A percentile compares a stretch with the other conserved stretches of the same genome.
phyloP scores from a whole-genome alignment of 148 eudicot genomes.

The Spergularia marina region DNA sequence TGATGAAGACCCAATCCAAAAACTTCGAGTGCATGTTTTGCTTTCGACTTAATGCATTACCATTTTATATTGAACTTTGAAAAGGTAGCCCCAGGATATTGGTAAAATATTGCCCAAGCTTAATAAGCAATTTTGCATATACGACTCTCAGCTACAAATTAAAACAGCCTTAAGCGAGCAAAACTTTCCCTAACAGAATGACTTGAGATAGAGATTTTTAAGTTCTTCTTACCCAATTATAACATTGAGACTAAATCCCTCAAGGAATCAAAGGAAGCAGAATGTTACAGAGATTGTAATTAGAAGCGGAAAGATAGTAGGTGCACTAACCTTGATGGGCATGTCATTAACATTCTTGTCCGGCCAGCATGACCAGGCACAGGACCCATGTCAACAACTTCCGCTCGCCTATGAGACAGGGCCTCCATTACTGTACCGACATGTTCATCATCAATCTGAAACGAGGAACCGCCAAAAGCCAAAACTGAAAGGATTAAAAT shows the following conservation, averaged over 20 bases:
- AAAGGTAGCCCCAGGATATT: background rate
- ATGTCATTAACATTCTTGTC: conserved; percentile 80
- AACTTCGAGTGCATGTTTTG: too few relatives aligned
- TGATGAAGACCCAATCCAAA: too few relatives aligned
- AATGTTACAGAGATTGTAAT: background rate
- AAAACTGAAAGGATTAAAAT: background rate
- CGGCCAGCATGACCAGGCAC: conserved; percentile 86
- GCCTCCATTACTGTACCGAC: conserved; percentile 95
- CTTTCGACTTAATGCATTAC: too few relatives aligned
- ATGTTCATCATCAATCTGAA: conserved; percentile 89
- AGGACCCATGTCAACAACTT: conserved; percentile 91
- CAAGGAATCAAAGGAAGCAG: background rate
- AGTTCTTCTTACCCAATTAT: background rate
- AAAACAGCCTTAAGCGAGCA: too few relatives aligned
- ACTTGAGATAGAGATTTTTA: background rate
- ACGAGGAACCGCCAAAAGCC: background rate
- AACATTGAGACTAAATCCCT: background rate
- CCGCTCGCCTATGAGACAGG: conserved; percentile 89
- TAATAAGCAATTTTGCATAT: background rate
- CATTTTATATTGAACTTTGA: too few relatives aligned
- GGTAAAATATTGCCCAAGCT: background rate
- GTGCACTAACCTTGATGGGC: conserved; percentile 78
- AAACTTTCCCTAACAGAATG: background rate
- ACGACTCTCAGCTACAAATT: background rate
- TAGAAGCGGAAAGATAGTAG: conserved; percentile 2